Evolutionary conservation across 108 stramenopile genomes (phyloP).

Genomic region (Asterionellopsis glacialis): DNA sequence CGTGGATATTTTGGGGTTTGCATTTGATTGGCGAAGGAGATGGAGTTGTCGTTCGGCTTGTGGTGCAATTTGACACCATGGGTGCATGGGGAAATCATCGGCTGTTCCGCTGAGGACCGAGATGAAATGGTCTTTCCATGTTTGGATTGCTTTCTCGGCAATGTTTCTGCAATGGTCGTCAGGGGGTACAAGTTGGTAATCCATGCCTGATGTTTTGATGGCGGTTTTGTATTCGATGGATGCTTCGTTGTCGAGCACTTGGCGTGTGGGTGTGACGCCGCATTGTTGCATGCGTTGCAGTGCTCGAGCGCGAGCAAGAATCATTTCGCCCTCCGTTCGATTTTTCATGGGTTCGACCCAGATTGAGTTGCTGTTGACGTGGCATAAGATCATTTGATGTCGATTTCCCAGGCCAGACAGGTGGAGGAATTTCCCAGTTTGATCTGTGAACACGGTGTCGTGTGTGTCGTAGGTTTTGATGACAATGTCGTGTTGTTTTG

Average conservation of each 20-base stretch:
- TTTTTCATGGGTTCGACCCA: conserved; percentile 22
- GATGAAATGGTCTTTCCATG: conserved; percentile 48
- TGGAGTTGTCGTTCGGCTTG: conserved; percentile 33
- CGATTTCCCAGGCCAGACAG: conserved; percentile 7
- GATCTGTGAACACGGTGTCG: conserved; percentile 11
- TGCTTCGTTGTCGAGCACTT: conserved; percentile 19
- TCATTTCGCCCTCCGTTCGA: not conserved
- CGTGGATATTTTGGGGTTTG: conserved; percentile 34
- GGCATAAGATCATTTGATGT: conserved; percentile 4
- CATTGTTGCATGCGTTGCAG: conserved; percentile 2
- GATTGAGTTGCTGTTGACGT: conserved; percentile 21
- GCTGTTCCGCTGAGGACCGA: conserved; percentile 21
- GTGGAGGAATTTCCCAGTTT: conserved; percentile 18
- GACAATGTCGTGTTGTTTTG: conserved; percentile 5
- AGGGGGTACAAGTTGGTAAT: conserved; percentile 22
- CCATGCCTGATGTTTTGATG: conserved; percentile 10
- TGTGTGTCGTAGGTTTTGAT: conserved; percentile 1
- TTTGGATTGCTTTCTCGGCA: conserved; percentile 45
- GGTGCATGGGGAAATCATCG: conserved; percentile 18
- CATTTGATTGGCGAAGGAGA: conserved; percentile 25
- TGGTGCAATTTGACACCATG: conserved; percentile 21
- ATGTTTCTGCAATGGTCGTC: conserved; percentile 26
- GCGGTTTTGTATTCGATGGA: conserved; percentile 12
- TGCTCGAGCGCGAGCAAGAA: conserved; percentile 3
- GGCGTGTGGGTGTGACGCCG: conserved; percentile 8